Evolutionary conservation across 2,329 filamentous ascomycete species (phyloP), one percentile per base, ranked within the genome.

Genomic region (Aspergillus texensis): DNA sequence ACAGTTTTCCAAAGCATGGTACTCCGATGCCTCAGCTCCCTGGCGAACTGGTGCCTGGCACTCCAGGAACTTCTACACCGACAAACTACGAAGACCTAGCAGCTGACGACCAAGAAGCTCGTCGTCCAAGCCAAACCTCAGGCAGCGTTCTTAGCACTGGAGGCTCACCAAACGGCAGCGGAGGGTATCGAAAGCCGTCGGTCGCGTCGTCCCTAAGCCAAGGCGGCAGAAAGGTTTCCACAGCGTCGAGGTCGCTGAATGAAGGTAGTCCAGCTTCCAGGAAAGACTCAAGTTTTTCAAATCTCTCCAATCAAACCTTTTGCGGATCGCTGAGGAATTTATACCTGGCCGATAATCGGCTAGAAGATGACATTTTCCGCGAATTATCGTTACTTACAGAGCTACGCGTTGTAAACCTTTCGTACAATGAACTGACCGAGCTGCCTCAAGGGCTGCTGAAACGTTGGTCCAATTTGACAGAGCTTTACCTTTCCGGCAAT

Each of bases 311-410:
- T 21, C 92, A 90, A 67, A 99, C 95, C 0, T 98, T 99, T 82
- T 91, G 93, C 10, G 90, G 89, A 8, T 96, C 93, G 6, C 81
- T 99, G 65, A 86, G 90, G 57, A 91, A 96, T 72, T 81, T 99
- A 0, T 94, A 92, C 72, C 83, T 99, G 63, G 95, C 95, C 9
- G 95, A 99, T 75, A 99, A 99, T 75, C 88, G 94, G 65, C 85
- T 99, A 28, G 92, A 95, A 61, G 95, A 98, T 71, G 94, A 98
- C 71, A 91, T 97, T 0, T 98, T 98, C 74, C 93, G 97, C 68
- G 92, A 98, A 76, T 84, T 99, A 52, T 91, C 88, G 0, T 83
- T 94, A 3, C 85, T 98, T 4, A 85, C 88, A 2, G 95, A 98
- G 77, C 80, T 99, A 58, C 89, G 94, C 26, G 87, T 96, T 28